These are phyloP conservation scores for Fusarium brachygibbosum DNA, from an alignment of 2,329 filamentous ascomycete species.

Conservation along the genomic window DNA sequence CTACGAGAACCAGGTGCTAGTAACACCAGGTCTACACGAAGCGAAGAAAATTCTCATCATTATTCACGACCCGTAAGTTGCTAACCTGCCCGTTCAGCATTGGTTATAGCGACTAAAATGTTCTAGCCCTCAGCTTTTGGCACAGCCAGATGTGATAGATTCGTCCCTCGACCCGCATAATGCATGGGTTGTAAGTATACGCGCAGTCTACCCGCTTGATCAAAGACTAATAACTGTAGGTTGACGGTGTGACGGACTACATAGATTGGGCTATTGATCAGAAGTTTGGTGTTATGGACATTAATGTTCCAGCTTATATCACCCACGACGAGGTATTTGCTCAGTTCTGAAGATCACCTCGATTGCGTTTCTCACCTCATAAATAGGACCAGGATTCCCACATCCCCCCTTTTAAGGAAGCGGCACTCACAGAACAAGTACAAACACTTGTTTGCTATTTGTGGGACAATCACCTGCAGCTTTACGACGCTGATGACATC, in stretches of 20 bases:
- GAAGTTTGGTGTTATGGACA: slow-evolving; percentile 87
- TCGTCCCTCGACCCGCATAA: slow-evolving; percentile 86
- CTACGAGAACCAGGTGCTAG: slow-evolving; percentile 88
- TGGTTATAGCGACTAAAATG: slow-evolving; percentile 23
- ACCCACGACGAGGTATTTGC: slow-evolving; percentile 70
- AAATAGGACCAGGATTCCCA: slow-evolving; percentile 63
- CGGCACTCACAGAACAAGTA: slow-evolving; percentile 68
- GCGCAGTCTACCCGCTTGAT: neutral
- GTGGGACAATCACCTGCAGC: slow-evolving; percentile 97
- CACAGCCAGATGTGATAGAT: slow-evolving; percentile 76
- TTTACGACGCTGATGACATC: slow-evolving; percentile 78
- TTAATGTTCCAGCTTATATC: slow-evolving; percentile 87
- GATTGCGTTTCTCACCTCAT: slow-evolving; percentile 30
- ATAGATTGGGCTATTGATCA: slow-evolving; percentile 85
- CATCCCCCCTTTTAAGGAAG: slow-evolving; percentile 61
- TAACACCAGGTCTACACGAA: slow-evolving; percentile 77
- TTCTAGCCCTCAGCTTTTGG: slow-evolving; percentile 75
- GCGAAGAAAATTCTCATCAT: slow-evolving; percentile 82
- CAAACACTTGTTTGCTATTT: slow-evolving; percentile 86
- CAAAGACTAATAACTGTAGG: slow-evolving; percentile 63
- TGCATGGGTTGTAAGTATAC: slow-evolving; percentile 80
- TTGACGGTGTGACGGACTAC: slow-evolving; percentile 84
- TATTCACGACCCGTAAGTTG: slow-evolving; percentile 86
- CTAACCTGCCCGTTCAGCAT: neutral
- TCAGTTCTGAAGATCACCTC: slow-evolving; percentile 1